Percentiles rank a stretch among this genome's conserved stretches.
Conservation (phyloP, 176 grass and related monocot species). For the Miscanthus lutarioriparius region DNA sequence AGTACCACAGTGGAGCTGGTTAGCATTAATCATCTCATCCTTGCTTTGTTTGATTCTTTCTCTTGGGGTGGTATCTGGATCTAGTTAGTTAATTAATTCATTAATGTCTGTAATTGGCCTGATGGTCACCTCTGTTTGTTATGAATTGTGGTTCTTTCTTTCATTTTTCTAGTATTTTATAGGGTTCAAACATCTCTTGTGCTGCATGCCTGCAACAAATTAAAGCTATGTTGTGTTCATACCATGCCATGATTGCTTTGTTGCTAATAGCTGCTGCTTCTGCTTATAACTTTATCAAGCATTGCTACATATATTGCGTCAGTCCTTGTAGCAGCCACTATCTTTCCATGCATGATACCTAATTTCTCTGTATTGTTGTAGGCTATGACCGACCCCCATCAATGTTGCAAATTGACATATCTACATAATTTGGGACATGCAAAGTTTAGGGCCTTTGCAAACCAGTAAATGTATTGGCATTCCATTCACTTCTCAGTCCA, state of each 20-base stretch:
- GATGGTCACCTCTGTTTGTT: background rate
- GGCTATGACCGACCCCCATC: too few relatives aligned
- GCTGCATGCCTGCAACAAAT: background rate
- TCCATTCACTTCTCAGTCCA: background rate
- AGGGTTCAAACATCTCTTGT: background rate
- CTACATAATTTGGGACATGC: background rate
- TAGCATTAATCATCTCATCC: background rate
- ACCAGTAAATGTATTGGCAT: background rate
- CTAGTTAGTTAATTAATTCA: background rate
- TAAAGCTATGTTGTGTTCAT: background rate
- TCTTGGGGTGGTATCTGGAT: background rate
- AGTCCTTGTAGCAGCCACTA: too few relatives aligned
- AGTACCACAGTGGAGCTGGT: background rate
- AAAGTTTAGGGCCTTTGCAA: too few relatives aligned
- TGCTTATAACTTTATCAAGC: too few relatives aligned
- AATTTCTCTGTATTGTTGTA: too few relatives aligned
- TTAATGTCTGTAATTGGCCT: background rate
- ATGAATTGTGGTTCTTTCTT: background rate
- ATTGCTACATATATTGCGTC: too few relatives aligned
- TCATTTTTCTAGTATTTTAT: background rate
- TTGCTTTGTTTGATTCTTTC: background rate
- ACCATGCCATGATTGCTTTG: background rate
- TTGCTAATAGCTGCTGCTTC: too few relatives aligned
- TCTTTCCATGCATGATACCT: too few relatives aligned
- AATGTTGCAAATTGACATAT: too few relatives aligned